Evolutionary conservation across 2,329 filamentous ascomycete species (phyloP).

Genomic region (Spiromastix sp.): DNA sequence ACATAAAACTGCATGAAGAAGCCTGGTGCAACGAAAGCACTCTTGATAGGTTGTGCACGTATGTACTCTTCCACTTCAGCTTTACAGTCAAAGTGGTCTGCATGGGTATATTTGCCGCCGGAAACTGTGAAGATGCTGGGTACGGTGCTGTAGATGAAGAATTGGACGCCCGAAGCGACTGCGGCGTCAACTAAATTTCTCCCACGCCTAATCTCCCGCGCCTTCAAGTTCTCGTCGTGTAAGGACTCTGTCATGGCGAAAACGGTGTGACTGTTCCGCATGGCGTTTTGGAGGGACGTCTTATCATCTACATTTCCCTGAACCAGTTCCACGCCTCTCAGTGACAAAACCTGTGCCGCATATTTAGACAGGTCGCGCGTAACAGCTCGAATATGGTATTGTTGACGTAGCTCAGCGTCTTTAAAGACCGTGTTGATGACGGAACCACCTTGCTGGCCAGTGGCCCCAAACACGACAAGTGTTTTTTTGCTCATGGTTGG

Average conservation of each 20-base stretch:
- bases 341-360: conserved; percentile 18
- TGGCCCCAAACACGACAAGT: conserved; percentile 42
- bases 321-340: conserved; percentile 26
- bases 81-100: conserved; percentile 34
- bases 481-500: conserved; percentile 11
- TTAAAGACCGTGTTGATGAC: conserved; percentile 37
- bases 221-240: conserved; percentile 30
- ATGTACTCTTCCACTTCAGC: conserved; percentile 30
- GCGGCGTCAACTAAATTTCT: conserved; percentile 30
- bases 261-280: conserved; percentile 37
- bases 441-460: conserved; percentile 42
- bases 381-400: conserved; percentile 41
- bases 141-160: conserved; percentile 34
- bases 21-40: conserved; percentile 32
- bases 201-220: conserved; percentile 27
- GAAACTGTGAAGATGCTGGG: conserved; percentile 22
- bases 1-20: conserved; percentile 40
- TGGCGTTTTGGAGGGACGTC: conserved; percentile 4
- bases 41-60: conserved; percentile 21
- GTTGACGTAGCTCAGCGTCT: conserved; percentile 33
- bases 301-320: conserved; percentile 8
- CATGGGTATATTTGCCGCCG: conserved; percentile 23
- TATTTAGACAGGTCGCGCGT: conserved; percentile 35
- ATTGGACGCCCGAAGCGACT: conserved; percentile 25
- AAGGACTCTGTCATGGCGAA: conserved; percentile 40